Percentiles rank a stretch among this genome's conserved stretches.
phyloP scores from a whole-genome alignment of 345 rosid genomes.

The Syzygium grande region DNA sequence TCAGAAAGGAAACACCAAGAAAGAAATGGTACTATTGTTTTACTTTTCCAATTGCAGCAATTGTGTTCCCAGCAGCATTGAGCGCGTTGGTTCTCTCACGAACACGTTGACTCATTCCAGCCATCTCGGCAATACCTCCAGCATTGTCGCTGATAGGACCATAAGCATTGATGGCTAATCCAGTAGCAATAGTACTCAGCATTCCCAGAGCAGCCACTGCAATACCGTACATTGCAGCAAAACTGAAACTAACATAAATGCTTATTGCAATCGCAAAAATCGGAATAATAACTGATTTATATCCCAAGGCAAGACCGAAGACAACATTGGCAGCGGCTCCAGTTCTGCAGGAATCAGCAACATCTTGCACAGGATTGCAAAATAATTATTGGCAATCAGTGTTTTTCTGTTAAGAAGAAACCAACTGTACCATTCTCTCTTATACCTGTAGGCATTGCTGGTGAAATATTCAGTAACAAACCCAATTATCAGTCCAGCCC shows the following conservation, averaged over 20 bases:
- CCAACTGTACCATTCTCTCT: background rate
- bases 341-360: constrained; percentile 30
- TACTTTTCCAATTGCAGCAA: background rate
- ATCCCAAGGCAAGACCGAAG: background rate
- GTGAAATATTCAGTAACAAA: background rate
- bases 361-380: constrained; percentile 30
- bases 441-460: background rate
- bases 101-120: background rate
- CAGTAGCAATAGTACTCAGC: background rate
- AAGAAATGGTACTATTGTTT: background rate
- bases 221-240: background rate
- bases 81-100: background rate
- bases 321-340: constrained; percentile 28
- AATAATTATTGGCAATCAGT: background rate
- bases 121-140: background rate
- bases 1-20: background rate
- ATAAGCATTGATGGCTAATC: background rate
- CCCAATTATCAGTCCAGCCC: background rate
- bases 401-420: background rate
- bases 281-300: background rate
- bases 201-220: background rate
- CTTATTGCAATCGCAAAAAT: background rate
- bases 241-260: background rate
- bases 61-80: background rate
- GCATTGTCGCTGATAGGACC: background rate